Percentiles rank a stretch among this genome's conserved stretches.
Evolutionary conservation across 2,329 filamentous ascomycete species (phyloP).

Genomic region (Cercospora nicotianae): DNA sequence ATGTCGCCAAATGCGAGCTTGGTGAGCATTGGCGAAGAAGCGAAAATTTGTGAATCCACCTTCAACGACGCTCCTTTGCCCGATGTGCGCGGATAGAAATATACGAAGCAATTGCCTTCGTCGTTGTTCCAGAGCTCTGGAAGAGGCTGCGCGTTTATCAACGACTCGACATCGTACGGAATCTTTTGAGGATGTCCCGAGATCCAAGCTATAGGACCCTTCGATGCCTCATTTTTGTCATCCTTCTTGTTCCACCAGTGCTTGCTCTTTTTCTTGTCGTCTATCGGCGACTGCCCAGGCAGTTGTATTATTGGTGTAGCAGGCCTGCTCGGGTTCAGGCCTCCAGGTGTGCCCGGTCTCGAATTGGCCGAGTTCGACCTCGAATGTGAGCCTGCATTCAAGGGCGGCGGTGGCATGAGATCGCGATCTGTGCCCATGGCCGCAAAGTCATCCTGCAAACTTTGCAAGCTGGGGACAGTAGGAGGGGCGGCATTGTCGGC

Average conservation of each 20-base stretch:
- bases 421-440: constrained; percentile 12
- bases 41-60: constrained; percentile 59
- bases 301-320: constrained; percentile 29
- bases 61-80: constrained; percentile 61
- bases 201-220: constrained; percentile 56
- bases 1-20: constrained; percentile 56
- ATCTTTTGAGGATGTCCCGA: constrained; percentile 58
- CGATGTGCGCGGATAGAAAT: constrained; percentile 60
- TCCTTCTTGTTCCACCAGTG: constrained; percentile 38
- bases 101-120: constrained; percentile 62
- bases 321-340: constrained; percentile 26
- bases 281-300: constrained; percentile 23
- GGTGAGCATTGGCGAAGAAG: constrained; percentile 57
- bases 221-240: constrained; percentile 37
- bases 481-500: constrained; percentile 16
- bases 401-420: constrained; percentile 25
- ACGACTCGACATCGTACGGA: constrained; percentile 54
- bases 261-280: constrained; percentile 34
- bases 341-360: constrained; percentile 26
- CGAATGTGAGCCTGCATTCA: constrained; percentile 22
- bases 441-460: constrained; percentile 24
- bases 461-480: constrained; percentile 29
- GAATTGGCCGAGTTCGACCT: constrained; percentile 26
- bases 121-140: constrained; percentile 61
- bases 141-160: constrained; percentile 56